These are phyloP conservation scores for Sarocladium oryzae DNA, from an alignment of 2,329 filamentous ascomycete species.

Conservation along the genomic window DNA sequence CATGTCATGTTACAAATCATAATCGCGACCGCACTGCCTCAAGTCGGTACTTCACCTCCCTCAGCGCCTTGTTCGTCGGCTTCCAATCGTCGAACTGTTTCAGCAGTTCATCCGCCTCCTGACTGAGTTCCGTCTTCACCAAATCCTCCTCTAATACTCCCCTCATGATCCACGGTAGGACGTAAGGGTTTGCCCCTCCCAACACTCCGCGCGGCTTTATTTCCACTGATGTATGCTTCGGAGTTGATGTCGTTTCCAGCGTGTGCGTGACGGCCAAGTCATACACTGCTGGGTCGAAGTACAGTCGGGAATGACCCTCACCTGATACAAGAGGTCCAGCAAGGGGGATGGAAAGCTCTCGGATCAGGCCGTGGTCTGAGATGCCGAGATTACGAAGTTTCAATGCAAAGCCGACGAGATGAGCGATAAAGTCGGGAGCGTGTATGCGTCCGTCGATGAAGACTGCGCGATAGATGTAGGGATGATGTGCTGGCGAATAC, in stretches of 20 bases:
- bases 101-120: constrained; percentile 75
- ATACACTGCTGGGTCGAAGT: constrained; percentile 84
- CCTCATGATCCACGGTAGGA: constrained; percentile 92
- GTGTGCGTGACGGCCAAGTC: constrained; percentile 67
- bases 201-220: constrained; percentile 25
- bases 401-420: constrained; percentile 85
- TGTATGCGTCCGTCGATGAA: constrained; percentile 93
- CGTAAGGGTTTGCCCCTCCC: constrained; percentile 56
- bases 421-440: constrained; percentile 86
- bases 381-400: constrained; percentile 92
- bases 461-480: constrained; percentile 90
- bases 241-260: constrained; percentile 52
- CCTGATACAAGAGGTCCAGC: constrained; percentile 88
- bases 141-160: constrained; percentile 87
- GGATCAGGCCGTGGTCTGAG: constrained; percentile 85
- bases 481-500: constrained; percentile 78
- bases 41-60: constrained; percentile 91
- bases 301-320: constrained; percentile 88
- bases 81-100: constrained; percentile 90
- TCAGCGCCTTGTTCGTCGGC: constrained; percentile 80
- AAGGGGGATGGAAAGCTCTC: constrained; percentile 80
- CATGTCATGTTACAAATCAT: not conserved
- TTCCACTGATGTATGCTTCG: constrained; percentile 15
- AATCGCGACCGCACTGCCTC: constrained; percentile 82
- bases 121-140: constrained; percentile 71